Evolutionary conservation across 257 asterid species (phyloP), one percentile per base, ranked within the genome.

Genomic region (Solanum clarkiae): DNA sequence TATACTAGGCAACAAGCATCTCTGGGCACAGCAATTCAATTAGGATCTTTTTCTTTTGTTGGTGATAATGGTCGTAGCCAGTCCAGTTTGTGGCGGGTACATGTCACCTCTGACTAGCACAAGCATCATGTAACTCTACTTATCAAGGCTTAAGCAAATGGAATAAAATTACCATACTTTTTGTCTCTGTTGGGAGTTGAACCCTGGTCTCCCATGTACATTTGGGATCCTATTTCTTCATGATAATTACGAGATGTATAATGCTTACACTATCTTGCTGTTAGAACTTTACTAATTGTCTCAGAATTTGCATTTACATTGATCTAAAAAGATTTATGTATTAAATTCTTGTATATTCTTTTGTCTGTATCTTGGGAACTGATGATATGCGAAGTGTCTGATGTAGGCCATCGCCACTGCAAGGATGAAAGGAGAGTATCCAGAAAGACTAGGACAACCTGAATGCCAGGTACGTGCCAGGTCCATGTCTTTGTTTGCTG

Each of bases 391-490:
- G 81, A 75, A 81, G 40, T 83, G 83, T 44, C 84, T 57, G 86
- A 63, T 91, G 51, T 80, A 96, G 99, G 99, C 94, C 84, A 93
- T 94, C 84, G 94, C 98, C 77, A 89, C 98, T 36, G 95, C 99
- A 90, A 91, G 93, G 90, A 94, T 94, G 96, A 94, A 93, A 89
- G 98, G 96, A 81, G 98, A 95, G 88, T 94, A 93, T 88, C 99
- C 99, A 80, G 99, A 96, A 91, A 93, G 98, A 92, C 80, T 87
- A 24, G 99, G 98, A 85, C 98, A 94, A 86, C 94, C 95, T 68
- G 99, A 96, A 88, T 96, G 98, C 85, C 95, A 92, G 98, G 98
- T 93, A 90, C 84, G 87, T 54, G 80, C 49, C 44, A 65, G 60
- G 45, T n/a, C 59, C 47, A 24, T 74, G 59, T 71, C 65, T 54